Conservation (phyloP, 331 rosid genomes). For the Pyracantha coccinea region DNA sequence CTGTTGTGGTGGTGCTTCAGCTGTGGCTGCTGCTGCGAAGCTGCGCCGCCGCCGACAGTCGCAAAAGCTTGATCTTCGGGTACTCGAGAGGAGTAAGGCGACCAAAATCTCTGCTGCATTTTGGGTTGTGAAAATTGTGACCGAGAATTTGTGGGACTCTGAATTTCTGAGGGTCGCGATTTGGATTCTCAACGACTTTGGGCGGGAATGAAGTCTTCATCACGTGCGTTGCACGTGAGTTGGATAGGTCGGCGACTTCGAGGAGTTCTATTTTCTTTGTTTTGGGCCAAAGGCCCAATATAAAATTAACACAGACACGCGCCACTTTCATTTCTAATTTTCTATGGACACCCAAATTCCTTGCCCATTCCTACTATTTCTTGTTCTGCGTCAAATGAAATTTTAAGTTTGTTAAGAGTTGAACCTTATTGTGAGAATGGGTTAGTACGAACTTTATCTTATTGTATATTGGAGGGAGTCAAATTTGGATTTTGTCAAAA, state of each 20-base stretch:
- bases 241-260: neutral
- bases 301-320: too few species aligned
- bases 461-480: too few species aligned
- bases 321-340: too few species aligned
- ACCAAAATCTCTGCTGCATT: constrained; percentile 32
- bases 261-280: too few species aligned
- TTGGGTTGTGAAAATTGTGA: neutral
- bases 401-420: too few species aligned
- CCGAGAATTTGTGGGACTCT: neutral
- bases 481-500: too few species aligned
- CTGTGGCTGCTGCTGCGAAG: constrained; percentile 8
- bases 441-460: too few species aligned
- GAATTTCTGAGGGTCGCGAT: neutral
- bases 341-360: too few species aligned
- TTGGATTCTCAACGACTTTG: constrained; percentile 11
- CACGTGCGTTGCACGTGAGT: constrained; percentile 9
- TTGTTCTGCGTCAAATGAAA: too few species aligned
- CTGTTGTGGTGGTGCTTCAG: constrained; percentile 7
- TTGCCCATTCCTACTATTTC: too few species aligned
- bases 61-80: constrained; percentile 9
- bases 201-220: constrained; percentile 23
- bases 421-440: too few species aligned
- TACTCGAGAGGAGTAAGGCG: constrained; percentile 21
- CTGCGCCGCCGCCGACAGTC: neutral
- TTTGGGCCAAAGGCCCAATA: too few species aligned